Evolutionary conservation across 2,329 filamentous ascomycete species (phyloP).

Genomic region (Ciborinia camelliae): DNA sequence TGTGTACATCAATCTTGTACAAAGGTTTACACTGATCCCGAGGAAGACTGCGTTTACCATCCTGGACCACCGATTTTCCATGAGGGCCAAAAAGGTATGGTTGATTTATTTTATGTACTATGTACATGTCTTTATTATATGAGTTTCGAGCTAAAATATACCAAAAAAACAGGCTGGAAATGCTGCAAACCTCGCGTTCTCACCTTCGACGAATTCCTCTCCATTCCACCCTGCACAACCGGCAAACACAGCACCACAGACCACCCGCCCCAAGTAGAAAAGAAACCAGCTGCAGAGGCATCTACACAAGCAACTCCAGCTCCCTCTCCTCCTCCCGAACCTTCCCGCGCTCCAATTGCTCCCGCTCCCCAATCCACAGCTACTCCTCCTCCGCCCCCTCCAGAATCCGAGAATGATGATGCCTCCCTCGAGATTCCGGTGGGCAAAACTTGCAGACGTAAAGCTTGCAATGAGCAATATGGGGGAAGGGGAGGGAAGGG

Average conservation of each 20-base stretch:
- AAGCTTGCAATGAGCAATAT: conserved; percentile 68
- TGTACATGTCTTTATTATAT: not conserved
- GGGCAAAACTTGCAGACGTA: conserved; percentile 73
- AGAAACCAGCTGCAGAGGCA: conserved; percentile 45
- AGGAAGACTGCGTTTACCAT: conserved; percentile 87
- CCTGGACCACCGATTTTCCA: conserved; percentile 93
- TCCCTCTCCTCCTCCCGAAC: not conserved
- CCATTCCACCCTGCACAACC: conserved; percentile 85
- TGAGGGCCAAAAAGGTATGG: conserved; percentile 93
- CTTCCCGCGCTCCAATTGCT: conserved; percentile 39
- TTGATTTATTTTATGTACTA: conserved; percentile 20
- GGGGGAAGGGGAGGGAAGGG: conserved; percentile 57
- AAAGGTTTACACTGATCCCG: conserved; percentile 76
- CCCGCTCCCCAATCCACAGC: conserved; percentile 43
- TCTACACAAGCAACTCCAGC: conserved; percentile 40
- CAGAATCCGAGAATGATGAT: conserved; percentile 87
- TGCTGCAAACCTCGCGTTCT: conserved; percentile 97
- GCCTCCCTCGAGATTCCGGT: conserved; percentile 67
- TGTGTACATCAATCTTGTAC: conserved; percentile 96
- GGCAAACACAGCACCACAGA: conserved; percentile 92
- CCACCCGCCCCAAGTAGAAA: conserved; percentile 57
- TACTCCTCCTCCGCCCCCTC: conserved; percentile 55
- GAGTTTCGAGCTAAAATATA: not conserved
- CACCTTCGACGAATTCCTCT: conserved; percentile 97
- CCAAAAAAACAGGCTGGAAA: conserved; percentile 74